A percentile compares a stretch with the other conserved stretches of the same genome.
These are phyloP conservation scores for Talaromyces borbonicus DNA, from an alignment of 495 filamentous ascomycete species.

Conservation along the genomic window DNA sequence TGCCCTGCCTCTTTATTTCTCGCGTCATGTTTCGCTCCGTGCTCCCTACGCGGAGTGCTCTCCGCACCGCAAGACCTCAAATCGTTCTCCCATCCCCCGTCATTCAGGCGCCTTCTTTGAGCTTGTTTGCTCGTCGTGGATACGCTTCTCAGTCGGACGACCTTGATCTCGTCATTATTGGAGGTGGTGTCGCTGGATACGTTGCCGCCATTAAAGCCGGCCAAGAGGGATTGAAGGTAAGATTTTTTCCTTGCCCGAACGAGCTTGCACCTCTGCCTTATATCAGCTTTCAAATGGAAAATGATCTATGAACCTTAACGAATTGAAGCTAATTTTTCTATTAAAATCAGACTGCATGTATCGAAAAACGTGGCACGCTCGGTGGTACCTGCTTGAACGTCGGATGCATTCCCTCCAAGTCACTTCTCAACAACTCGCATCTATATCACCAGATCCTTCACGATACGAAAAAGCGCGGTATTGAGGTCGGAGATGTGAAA, in stretches of 20 bases:
- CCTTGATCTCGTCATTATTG: slow-evolving; percentile 88
- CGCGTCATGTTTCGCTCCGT: slow-evolving; percentile 63
- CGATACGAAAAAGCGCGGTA: slow-evolving; percentile 94
- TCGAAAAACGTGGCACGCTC: slow-evolving; percentile 94
- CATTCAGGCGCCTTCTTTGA: slow-evolving; percentile 44
- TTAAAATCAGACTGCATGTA: slow-evolving; percentile 69
- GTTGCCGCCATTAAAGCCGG: slow-evolving; percentile 98
- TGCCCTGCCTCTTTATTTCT: slow-evolving; percentile 14
- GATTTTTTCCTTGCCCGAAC: slow-evolving; percentile 10
- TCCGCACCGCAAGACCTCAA: slow-evolving; percentile 36
- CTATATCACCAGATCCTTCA: slow-evolving; percentile 96
- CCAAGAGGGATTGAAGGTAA: slow-evolving; percentile 92
- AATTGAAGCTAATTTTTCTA: neutral
- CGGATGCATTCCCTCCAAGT: slow-evolving; percentile 98
- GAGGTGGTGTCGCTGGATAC: slow-evolving; percentile 96
- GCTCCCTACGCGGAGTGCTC: slow-evolving; percentile 58
- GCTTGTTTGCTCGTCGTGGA: slow-evolving; percentile 48
- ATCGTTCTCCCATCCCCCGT: slow-evolving; percentile 40
- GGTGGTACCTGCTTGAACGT: slow-evolving; percentile 98
- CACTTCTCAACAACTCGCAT: slow-evolving; percentile 98
- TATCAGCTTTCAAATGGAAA: no score
- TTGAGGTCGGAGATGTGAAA: slow-evolving; percentile 92
- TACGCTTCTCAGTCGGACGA: slow-evolving; percentile 80
- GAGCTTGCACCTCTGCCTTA: neutral
- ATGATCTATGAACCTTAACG: no score